Evolutionary conservation across 768 basidiomycete genomes (phyloP), one percentile per base, ranked within the genome.

Genomic region (Phlebiopsis flavidoalba): DNA sequence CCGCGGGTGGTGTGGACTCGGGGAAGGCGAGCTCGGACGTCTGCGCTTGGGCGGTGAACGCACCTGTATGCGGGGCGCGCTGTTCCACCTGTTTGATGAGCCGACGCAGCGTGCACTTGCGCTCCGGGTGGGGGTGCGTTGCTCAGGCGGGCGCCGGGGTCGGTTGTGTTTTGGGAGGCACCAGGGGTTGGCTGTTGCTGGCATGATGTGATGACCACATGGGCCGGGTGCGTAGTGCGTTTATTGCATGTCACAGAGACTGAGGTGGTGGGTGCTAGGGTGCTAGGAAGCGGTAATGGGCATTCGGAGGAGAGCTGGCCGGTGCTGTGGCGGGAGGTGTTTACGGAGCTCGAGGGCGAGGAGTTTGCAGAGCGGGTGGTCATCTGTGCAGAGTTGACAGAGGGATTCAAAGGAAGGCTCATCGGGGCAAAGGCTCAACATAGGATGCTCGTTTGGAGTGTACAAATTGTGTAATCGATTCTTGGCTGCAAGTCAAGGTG

Each of bases 51-150:
- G 65, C 19, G 59, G 72, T 22, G 68, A 64, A 43, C 68, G 71
- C 60, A 59, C 75, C 33, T 43, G 10, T 73, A 75, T 58, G 60
- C 70, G 3, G n/a, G 72, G 73, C 1, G 70, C 73, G 10, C 59
- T 76, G 11, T 76, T 76, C 63, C 72, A 76, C 53, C 66, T 75
- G n/a, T 73, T 73, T 55, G 69, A 73, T 63, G 69, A 72, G 61
- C 50, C 63, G 15, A 71, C 68, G 51, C 75, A 76, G 61, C 61
- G 68, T n/a, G 70, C 60, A 8, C 65, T 74, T 11, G 73, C 73
- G 0, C 50, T 70, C 15, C 67, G 73, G 7, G 60, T 76, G 10
- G 65, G 60, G 2, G 59, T 75, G 22, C 26, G 26, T 31, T 31
- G 26, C 26, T 31, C 26, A 2, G 26, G 3, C 26, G 26, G 2